phyloP scores from a whole-genome alignment of 495 filamentous ascomycete species.

The Annulohypoxylon moriforme region DNA sequence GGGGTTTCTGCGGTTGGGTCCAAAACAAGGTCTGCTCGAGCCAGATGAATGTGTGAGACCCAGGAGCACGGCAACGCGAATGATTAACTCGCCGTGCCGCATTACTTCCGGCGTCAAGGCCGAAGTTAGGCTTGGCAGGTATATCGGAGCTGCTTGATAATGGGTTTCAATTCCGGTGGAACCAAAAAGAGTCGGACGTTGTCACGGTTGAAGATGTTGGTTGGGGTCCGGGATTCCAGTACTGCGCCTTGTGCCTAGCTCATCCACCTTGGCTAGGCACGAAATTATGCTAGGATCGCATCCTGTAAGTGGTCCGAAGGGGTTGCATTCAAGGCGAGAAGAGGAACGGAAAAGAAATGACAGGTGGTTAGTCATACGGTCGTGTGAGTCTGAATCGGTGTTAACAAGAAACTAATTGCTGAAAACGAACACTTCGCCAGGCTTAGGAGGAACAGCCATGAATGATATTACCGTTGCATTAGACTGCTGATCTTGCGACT shows the following conservation, averaged over 20 bases:
- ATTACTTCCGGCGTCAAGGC: constrained; percentile 22
- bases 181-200: constrained; percentile 15
- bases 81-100: constrained; percentile 15
- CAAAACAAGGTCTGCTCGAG: constrained; percentile 14
- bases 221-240: constrained; percentile 38
- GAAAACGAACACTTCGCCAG: constrained; percentile 8
- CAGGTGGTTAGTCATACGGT: constrained; percentile 12
- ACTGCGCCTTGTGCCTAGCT: constrained; percentile 41
- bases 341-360: constrained; percentile 18
- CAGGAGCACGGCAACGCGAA: constrained; percentile 13
- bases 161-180: constrained; percentile 14
- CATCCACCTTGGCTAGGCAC: constrained; percentile 41
- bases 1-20: not conserved
- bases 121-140: constrained; percentile 15
- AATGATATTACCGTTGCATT: constrained; percentile 33
- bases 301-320: constrained; percentile 27
- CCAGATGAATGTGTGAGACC: constrained; percentile 12
- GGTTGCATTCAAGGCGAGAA: constrained; percentile 33
- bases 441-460: constrained; percentile 15
- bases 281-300: constrained; percentile 35
- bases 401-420: constrained; percentile 8
- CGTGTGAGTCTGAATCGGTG: constrained; percentile 7
- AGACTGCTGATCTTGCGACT: constrained; percentile 22
- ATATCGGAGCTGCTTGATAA: constrained; percentile 14
- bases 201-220: constrained; percentile 33